A percentile compares a stretch with the other conserved stretches of the same genome.
Conservation (phyloP, 75 land plant genomes). For the Sequoiadendron giganteum region DNA sequence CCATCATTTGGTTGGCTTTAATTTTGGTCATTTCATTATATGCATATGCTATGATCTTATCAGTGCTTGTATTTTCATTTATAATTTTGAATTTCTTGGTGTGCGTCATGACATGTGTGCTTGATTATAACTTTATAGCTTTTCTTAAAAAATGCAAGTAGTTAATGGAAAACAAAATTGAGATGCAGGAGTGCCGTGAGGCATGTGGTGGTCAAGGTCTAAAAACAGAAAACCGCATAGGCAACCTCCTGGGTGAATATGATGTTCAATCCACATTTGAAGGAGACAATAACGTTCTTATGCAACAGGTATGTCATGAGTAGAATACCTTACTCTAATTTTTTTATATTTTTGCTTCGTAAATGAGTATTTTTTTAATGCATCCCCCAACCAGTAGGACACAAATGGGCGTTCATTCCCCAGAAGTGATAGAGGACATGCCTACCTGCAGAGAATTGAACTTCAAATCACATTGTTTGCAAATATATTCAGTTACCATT, state of each 20-base stretch:
- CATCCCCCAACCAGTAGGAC: background rate
- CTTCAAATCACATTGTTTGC: too few relatives aligned
- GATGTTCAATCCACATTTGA: conserved; percentile 96
- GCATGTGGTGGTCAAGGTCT: conserved; percentile 99
- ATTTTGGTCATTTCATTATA: background rate
- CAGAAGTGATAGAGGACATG: background rate
- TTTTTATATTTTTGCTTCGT: background rate
- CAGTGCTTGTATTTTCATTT: background rate
- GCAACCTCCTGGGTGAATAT: conserved; percentile 73
- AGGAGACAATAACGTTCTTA: conserved; percentile 89
- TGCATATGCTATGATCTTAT: background rate
- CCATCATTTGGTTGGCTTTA: background rate
- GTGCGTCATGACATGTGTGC: background rate
- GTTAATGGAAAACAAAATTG: background rate
- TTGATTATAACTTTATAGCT: background rate
- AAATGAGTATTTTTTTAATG: background rate
- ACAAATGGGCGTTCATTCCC: background rate
- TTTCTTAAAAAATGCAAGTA: conserved; percentile 1
- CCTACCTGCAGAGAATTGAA: background rate
- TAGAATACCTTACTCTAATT: background rate
- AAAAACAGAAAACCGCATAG: conserved; percentile 88
- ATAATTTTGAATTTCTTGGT: background rate
- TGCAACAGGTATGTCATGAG: conserved; percentile 76
- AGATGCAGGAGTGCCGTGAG: conserved; percentile 88
- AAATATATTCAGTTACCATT: too few relatives aligned